Evolutionary conservation across 371 early-diverging fungal species (phyloP).

Genomic region (Synchytrium microbalum): DNA sequence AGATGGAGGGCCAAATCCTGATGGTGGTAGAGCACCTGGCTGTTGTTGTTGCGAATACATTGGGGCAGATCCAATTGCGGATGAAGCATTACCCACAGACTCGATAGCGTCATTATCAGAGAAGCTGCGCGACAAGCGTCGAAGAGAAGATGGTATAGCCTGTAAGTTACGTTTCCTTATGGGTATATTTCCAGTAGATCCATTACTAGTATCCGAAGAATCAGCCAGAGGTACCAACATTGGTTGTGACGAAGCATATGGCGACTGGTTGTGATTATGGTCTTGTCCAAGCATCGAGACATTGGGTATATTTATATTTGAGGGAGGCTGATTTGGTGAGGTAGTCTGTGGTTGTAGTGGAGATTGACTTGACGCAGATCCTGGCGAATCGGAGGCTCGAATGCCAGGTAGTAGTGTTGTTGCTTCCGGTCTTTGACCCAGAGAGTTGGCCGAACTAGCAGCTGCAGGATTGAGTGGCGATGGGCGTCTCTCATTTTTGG

Average conservation of each 20-base stretch:
- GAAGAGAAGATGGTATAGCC: background rate
- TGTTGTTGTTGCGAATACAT: no score
- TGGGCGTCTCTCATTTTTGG: background rate
- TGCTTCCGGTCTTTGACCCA: background rate
- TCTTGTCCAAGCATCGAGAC: background rate
- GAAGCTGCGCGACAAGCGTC: background rate
- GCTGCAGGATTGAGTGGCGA: background rate
- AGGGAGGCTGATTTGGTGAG: background rate
- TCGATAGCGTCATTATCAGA: background rate
- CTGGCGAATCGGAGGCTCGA: background rate
- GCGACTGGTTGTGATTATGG: background rate
- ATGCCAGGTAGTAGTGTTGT: no score
- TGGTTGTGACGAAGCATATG: background rate
- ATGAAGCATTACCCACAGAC: background rate
- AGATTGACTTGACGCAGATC: background rate
- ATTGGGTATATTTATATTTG: background rate
- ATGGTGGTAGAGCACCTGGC: no score
- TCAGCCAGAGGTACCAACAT: background rate
- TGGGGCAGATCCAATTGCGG: no score
- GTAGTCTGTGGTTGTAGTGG: background rate
- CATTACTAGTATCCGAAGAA: background rate
- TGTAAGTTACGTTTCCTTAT: background rate
- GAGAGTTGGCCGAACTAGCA: background rate
- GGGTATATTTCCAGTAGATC: background rate
- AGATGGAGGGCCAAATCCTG: background rate